Conservation (phyloP, 345 rosid species). For the Sapria himalayana region DNA sequence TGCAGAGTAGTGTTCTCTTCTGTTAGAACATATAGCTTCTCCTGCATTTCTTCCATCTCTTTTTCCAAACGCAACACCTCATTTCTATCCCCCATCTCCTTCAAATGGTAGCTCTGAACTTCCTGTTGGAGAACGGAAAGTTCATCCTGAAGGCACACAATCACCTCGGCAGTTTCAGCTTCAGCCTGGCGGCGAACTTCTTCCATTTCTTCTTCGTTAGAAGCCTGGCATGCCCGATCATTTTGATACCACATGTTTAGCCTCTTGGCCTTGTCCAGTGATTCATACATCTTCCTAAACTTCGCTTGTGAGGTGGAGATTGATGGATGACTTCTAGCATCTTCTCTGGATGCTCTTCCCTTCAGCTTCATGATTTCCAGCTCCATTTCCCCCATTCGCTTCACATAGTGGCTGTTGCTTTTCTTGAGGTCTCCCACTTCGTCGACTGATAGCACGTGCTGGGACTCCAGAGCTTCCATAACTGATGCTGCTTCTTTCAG, state of each 20-base stretch:
- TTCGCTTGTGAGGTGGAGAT: conserved; percentile 25
- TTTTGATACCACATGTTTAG: conserved; percentile 47
- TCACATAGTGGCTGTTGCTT: conserved; percentile 22
- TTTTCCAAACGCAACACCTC: conserved; percentile 23
- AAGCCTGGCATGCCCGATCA: conserved; percentile 35
- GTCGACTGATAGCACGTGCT: conserved; percentile 39
- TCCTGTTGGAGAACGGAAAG: conserved; percentile 66
- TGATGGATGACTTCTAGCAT: conserved; percentile 20
- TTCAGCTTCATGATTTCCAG: conserved; percentile 30
- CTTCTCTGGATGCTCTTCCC: conserved; percentile 26
- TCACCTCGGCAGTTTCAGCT: conserved; percentile 83
- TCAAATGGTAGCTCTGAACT: conserved; percentile 39
- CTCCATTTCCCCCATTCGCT: conserved; percentile 34
- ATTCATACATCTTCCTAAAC: conserved; percentile 67
- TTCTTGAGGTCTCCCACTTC: conserved; percentile 48
- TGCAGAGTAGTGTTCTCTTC: conserved; percentile 35
- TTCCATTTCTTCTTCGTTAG: conserved; percentile 61
- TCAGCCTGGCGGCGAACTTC: conserved; percentile 56
- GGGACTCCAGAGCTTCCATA: conserved; percentile 67
- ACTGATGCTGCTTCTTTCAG: conserved; percentile 44
- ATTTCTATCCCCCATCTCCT: conserved; percentile 33
- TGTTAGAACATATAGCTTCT: conserved; percentile 18
- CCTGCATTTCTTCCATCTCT: conserved; percentile 31
- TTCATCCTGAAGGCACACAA: conserved; percentile 83
- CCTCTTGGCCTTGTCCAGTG: conserved; percentile 69